Conservation (phyloP, 2,329 filamentous ascomycete species). For the Talaromyces sp. region DNA sequence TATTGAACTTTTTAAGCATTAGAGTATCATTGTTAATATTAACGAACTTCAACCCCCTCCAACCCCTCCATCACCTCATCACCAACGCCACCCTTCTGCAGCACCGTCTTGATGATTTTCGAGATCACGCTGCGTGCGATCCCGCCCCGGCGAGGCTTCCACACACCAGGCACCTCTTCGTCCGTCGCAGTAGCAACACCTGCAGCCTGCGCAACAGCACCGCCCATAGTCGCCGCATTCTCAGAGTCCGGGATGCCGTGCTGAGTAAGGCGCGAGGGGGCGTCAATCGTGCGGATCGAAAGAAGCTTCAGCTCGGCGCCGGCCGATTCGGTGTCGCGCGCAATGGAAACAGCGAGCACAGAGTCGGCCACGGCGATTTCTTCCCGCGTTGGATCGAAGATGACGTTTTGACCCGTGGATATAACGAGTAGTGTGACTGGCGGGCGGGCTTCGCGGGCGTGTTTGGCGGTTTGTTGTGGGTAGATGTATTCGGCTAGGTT, state of each 20-base stretch:
- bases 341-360: constrained; percentile 78
- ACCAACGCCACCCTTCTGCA: constrained; percentile 73
- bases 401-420: constrained; percentile 76
- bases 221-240: constrained; percentile 49
- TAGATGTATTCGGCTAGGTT: constrained; percentile 75
- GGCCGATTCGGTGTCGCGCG: constrained; percentile 24
- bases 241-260: constrained; percentile 62
- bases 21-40: constrained; percentile 15
- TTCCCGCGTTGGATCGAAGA: constrained; percentile 88
- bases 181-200: constrained; percentile 44
- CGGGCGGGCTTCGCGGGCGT: constrained; percentile 49
- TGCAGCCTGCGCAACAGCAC: constrained; percentile 37
- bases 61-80: constrained; percentile 81
- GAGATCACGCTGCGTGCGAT: constrained; percentile 69
- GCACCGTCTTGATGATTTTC: constrained; percentile 68
- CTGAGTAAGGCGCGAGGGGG: constrained; percentile 66
- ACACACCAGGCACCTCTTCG: constrained; percentile 63
- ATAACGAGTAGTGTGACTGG: constrained; percentile 89
- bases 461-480: constrained; percentile 37
- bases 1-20: no score
- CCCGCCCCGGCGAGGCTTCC: constrained; percentile 79
- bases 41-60: constrained; percentile 61
- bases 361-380: constrained; percentile 91
- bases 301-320: constrained; percentile 51
- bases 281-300: constrained; percentile 67